These are phyloP conservation scores for Daldinia grandis DNA, from an alignment of 495 filamentous ascomycete genomes.

Conservation along the genomic window DNA sequence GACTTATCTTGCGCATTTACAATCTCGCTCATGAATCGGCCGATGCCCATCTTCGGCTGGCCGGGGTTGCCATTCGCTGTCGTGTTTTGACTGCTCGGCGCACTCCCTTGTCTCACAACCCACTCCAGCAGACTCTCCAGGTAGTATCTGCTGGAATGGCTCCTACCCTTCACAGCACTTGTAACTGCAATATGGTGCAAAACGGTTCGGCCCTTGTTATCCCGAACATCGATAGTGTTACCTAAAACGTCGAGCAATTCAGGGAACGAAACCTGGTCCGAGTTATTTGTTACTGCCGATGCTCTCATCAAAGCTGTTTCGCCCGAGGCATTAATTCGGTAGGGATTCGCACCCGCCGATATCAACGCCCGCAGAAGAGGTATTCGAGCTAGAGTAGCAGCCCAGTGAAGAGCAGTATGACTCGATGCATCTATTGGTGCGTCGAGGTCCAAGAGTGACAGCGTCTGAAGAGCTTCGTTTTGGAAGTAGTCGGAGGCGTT, in stretches of 20 bases:
- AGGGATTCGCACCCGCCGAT: slow-evolving; percentile 82
- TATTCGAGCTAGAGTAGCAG: slow-evolving; percentile 90
- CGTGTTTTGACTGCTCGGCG: slow-evolving; percentile 64
- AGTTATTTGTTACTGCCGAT: slow-evolving; percentile 87
- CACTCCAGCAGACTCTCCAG: slow-evolving; percentile 92
- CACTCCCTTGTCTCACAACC: slow-evolving; percentile 83
- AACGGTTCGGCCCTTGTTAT: slow-evolving; percentile 88
- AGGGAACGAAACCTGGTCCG: slow-evolving; percentile 80
- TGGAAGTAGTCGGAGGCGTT: slow-evolving; percentile 63
- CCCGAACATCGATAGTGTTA: slow-evolving; percentile 88
- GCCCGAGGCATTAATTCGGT: slow-evolving; percentile 83
- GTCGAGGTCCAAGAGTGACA: slow-evolving; percentile 86
- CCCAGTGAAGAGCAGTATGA: slow-evolving; percentile 95
- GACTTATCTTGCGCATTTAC: slow-evolving; percentile 92
- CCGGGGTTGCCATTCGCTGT: slow-evolving; percentile 41
- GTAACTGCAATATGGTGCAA: slow-evolving; percentile 96
- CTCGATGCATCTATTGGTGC: slow-evolving; percentile 85
- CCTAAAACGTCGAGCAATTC: slow-evolving; percentile 88
- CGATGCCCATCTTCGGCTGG: slow-evolving; percentile 77
- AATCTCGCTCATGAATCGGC: slow-evolving; percentile 92
- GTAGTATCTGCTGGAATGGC: slow-evolving; percentile 86
- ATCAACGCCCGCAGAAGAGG: slow-evolving; percentile 81
- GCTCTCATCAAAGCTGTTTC: slow-evolving; percentile 93
- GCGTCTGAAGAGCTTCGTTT: slow-evolving; percentile 55
- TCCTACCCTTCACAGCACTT: slow-evolving; percentile 89